phyloP scores from a whole-genome alignment of 2,329 filamentous ascomycete genomes.

The Dothiorella sarmentorum region DNA sequence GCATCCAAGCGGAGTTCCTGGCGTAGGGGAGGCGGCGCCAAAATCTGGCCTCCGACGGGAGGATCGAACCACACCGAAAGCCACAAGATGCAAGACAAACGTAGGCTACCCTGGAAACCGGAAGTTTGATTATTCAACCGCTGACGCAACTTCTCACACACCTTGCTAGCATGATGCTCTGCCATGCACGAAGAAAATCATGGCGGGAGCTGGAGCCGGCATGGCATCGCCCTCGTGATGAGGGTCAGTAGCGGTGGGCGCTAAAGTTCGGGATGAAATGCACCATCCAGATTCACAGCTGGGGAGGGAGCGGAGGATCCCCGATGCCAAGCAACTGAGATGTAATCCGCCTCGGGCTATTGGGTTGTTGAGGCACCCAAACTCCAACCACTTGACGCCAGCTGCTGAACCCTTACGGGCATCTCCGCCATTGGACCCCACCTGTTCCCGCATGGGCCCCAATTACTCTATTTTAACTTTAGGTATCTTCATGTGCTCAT shows the following conservation, averaged over 20 bases:
- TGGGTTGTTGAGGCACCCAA: no score
- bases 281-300: constrained; percentile 97
- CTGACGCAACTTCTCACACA: background rate
- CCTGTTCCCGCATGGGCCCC: constrained; percentile 84
- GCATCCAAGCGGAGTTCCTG: constrained; percentile 80
- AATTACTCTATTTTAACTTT: no score
- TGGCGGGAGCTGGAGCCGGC: constrained; percentile 97
- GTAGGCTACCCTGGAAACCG: no score
- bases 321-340: no score
- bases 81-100: constrained; percentile 99
- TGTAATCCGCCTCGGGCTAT: no score
- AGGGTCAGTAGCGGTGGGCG: constrained; percentile 93
- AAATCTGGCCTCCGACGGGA: constrained; percentile 98
- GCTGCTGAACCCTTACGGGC: constrained; percentile 89
- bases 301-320: constrained; percentile 98
- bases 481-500: no score
- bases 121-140: no score
- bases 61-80: constrained; percentile 94
- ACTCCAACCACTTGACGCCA: no score
- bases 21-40: constrained; percentile 88
- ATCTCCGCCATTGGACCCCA: constrained; percentile 94
- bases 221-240: constrained; percentile 98
- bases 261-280: constrained; percentile 98
- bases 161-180: constrained; percentile 79
- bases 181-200: constrained; percentile 93